Percentiles rank a stretch among this genome's conserved stretches.
These are phyloP conservation scores for Byssothecium circinans DNA, from an alignment of 2,329 filamentous ascomycete species.

Conservation along the genomic window DNA sequence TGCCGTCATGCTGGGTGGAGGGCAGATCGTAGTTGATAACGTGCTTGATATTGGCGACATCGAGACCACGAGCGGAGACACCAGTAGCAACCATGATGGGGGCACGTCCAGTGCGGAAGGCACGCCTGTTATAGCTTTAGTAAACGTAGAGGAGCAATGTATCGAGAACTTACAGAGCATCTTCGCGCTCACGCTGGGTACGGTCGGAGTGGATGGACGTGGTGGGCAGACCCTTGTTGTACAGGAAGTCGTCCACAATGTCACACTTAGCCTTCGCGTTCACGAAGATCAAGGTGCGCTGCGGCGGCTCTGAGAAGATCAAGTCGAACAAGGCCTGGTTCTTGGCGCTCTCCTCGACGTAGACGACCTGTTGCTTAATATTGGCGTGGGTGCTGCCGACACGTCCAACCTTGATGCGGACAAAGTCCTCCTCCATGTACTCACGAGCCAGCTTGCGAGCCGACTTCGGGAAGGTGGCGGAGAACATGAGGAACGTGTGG, in stretches of 20 bases:
- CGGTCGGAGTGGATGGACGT: constrained; percentile 88
- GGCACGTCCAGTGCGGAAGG: constrained; percentile 72
- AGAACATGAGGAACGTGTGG: constrained; percentile 79
- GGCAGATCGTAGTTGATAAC: constrained; percentile 95
- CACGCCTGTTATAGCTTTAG: constrained; percentile 53
- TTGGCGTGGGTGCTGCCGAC: constrained; percentile 81
- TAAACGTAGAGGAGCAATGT: background rate
- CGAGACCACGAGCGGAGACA: constrained; percentile 83
- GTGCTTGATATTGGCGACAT: constrained; percentile 83
- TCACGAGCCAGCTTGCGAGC: constrained; percentile 75
- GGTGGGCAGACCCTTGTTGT: constrained; percentile 74
- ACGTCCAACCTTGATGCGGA: constrained; percentile 84
- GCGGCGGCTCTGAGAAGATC: constrained; percentile 68
- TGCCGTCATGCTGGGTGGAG: constrained; percentile 73
- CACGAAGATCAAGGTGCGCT: constrained; percentile 86
- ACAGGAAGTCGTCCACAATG: constrained; percentile 83
- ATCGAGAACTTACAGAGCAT: constrained; percentile 67
- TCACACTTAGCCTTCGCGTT: constrained; percentile 80
- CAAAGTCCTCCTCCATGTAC: constrained; percentile 71
- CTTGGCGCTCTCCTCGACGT: constrained; percentile 67
- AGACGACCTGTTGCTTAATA: constrained; percentile 76
- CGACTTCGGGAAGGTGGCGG: constrained; percentile 85
- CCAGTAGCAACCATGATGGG: constrained; percentile 87
- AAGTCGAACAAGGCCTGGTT: constrained; percentile 71
- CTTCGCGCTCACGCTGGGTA: constrained; percentile 88